Percentiles rank a stretch among this genome's conserved stretches.
phyloP scores from a whole-genome alignment of 179 eudicot genomes.

The Actinidia polygama region DNA sequence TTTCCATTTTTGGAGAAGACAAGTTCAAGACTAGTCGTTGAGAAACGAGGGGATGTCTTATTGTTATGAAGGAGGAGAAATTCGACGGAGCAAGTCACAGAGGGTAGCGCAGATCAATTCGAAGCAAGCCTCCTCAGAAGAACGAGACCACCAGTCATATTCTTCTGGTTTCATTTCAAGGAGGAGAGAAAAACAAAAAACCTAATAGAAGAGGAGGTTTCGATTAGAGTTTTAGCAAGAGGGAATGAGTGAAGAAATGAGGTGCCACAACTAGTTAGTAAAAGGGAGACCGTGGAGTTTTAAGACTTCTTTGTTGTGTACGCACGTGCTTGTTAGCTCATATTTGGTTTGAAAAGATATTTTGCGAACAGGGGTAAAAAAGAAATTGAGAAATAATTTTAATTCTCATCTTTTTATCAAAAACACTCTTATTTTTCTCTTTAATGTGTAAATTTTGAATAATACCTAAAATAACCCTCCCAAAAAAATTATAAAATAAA shows the following conservation, averaged over 20 bases:
- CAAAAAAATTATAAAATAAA: too few species aligned
- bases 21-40: neutral
- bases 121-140: slow-evolving; percentile 17
- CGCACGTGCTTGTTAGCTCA: too few species aligned
- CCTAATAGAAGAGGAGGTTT: neutral
- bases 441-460: too few species aligned
- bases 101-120: slow-evolving; percentile 20
- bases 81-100: slow-evolving; percentile 6
- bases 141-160: slow-evolving; percentile 23
- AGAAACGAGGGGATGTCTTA: neutral
- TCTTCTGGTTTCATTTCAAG: neutral
- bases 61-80: neutral
- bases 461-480: too few species aligned
- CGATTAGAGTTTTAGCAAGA: neutral
- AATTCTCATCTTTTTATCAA: too few species aligned
- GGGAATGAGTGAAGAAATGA: neutral
- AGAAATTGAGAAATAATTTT: too few species aligned
- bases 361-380: too few species aligned
- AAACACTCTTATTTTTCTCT: too few species aligned
- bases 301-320: too few species aligned
- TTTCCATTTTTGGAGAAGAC: neutral
- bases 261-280: neutral
- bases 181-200: neutral
- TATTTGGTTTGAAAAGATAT: too few species aligned
- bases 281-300: neutral